phyloP scores from a whole-genome alignment of 1,284 basidiomycete genomes.

The Heterobasidion annosum region DNA sequence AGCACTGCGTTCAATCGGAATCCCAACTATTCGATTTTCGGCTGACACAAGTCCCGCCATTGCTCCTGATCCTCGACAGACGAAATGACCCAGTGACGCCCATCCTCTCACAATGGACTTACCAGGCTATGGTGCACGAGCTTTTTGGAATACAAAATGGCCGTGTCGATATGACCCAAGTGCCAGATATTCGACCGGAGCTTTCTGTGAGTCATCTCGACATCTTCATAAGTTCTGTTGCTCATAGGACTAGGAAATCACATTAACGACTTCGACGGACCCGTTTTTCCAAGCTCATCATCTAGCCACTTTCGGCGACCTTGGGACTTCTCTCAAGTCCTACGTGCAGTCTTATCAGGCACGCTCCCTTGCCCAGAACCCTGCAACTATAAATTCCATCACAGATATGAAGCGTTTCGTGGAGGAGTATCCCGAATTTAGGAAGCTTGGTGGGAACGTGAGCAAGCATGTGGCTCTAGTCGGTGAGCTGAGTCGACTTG shows the following conservation, averaged over 20 bases:
- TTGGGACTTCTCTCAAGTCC: constrained; percentile 86
- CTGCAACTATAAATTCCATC: constrained; percentile 89
- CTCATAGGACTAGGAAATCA: constrained; percentile 67
- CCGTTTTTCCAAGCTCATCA: constrained; percentile 92
- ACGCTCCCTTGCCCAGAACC: constrained; percentile 69
- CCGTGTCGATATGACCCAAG: constrained; percentile 76
- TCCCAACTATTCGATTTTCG: constrained; percentile 72
- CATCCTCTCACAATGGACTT: constrained; percentile 97
- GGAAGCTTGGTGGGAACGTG: constrained; percentile 94
- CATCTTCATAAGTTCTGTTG: not conserved
- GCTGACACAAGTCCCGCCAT: constrained; percentile 63
- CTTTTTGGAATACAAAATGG: constrained; percentile 92
- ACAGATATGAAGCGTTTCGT: constrained; percentile 97
- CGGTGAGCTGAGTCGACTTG: constrained; percentile 88
- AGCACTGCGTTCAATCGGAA: constrained; percentile 71
- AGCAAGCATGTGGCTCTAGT: constrained; percentile 97
- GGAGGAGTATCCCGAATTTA: constrained; percentile 97
- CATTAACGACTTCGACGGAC: constrained; percentile 87
- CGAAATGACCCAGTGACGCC: constrained; percentile 98
- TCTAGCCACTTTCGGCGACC: constrained; percentile 93
- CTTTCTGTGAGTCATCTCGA: constrained; percentile 53
- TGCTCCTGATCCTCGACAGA: constrained; percentile 79
- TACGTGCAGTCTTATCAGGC: constrained; percentile 96
- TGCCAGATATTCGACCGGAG: constrained; percentile 85
- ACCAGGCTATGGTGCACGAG: constrained; percentile 99